These are phyloP conservation scores for Viola pubescens DNA, from an alignment of 441 rosid genomes.

Conservation along the genomic window DNA sequence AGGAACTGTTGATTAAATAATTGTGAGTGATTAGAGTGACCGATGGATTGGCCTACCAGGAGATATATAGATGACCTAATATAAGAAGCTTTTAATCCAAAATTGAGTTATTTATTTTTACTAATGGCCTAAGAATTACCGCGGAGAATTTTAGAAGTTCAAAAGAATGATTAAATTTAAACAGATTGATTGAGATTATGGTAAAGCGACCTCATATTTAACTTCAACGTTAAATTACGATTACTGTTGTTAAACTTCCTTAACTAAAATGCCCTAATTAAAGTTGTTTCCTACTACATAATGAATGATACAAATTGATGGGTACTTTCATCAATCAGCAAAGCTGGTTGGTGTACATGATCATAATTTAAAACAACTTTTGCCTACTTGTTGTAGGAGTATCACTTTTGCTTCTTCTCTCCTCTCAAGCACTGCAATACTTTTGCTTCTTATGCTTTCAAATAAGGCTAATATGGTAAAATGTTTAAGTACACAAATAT, in stretches of 20 bases:
- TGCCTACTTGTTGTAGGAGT: conserved; percentile 18
- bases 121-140: too few species aligned
- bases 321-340: conserved; percentile 6
- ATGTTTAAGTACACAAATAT: too few species aligned
- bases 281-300: background rate
- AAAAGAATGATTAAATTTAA: too few species aligned
- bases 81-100: too few species aligned
- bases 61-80: background rate
- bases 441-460: background rate
- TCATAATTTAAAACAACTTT: conserved; percentile 18
- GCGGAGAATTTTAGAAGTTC: too few species aligned
- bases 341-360: conserved; percentile 2
- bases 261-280: background rate
- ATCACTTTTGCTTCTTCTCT: conserved; percentile 13
- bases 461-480: too few species aligned
- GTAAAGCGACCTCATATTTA: background rate
- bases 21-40: background rate
- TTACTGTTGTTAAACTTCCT: background rate
- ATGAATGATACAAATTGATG: background rate
- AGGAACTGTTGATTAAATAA: background rate
- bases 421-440: conserved; percentile 9
- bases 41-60: too few species aligned
- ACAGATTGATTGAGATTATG: too few species aligned
- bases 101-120: too few species aligned
- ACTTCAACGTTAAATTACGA: background rate